Evolutionary conservation across 257 asterid species (phyloP), one percentile per base, ranked within the genome.

Genomic region (Capsicum rhomboideum): DNA sequence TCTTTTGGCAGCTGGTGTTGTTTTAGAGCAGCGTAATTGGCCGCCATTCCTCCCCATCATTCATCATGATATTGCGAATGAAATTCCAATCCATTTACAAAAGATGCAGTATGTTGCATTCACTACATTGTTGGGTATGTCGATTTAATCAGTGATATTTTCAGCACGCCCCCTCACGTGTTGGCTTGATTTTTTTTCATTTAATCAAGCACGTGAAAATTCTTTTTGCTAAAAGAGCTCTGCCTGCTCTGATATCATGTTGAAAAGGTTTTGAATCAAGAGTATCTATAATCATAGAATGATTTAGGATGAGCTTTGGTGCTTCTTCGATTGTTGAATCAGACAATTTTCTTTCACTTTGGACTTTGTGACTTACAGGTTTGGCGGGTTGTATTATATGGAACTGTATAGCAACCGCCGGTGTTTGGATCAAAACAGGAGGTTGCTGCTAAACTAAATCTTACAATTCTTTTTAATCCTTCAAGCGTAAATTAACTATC

Each of bases 41-140:
- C 99, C 99, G 4, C 92, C 98, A 11, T 88, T 90, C 84, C 87
- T 91, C 55, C 99, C 99, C 61, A 49, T 95, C 58, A 91, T 95
- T 86, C 97, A 96, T 89, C 93, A 95, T 84, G 99, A 95, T 88
- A 93, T 95, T 67, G 88, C 93, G 42, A 92, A 88, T 84, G 99
- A 95, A 84, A 94, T 95, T 79, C 99, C 98, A 42, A 85, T 94
- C 83, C 99, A 95, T 88, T 94, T 95, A 64, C 98, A 92, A 87
- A 91, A 74, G 87, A 26, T 93, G 86, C 99, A 92, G 84, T 95
- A 95, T 90, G 99, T 94, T 78, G 98, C 98, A 55, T 93, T 95
- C 86, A 90, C 97, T 11, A 88, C 99, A 80, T 87, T 89, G 82
- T 86, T 95, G 90, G 99, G 99, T 94, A 94, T 64, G 94, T 37